Conservation (phyloP, 2,329 filamentous ascomycete genomes). For the Xylariaceae sp. region DNA sequence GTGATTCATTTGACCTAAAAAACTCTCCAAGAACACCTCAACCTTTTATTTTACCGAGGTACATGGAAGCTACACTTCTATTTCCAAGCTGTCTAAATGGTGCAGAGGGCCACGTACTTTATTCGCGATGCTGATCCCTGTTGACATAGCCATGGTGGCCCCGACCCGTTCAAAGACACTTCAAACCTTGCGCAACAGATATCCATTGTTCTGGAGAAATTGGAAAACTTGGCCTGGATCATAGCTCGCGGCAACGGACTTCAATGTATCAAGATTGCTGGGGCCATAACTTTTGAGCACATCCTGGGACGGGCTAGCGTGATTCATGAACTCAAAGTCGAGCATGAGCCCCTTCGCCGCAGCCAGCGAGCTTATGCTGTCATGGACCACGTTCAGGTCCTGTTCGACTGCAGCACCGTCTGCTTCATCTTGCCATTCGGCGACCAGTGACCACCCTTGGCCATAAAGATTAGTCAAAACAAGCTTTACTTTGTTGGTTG, state of each 20-base stretch:
- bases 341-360: background rate
- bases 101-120: no score
- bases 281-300: background rate
- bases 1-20: no score
- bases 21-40: no score
- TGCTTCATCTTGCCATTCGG: conserved; percentile 2
- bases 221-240: background rate
- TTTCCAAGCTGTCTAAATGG: no score
- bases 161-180: no score
- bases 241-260: background rate
- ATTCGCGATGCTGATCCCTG: no score
- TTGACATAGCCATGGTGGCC: no score
- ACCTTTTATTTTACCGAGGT: no score
- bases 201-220: no score
- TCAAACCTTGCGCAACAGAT: no score
- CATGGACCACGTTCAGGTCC: background rate
- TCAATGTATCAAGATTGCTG: background rate
- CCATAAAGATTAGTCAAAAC: background rate
- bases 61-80: no score
- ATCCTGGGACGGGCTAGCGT: background rate
- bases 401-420: conserved; percentile 1
- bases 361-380: background rate
- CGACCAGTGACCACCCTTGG: conserved; percentile 1
- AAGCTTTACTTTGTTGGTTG: no score
- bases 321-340: background rate